Evolutionary conservation across 2,329 filamentous ascomycete genomes (phyloP).

Genomic region (Pestalotiopsis fici): DNA sequence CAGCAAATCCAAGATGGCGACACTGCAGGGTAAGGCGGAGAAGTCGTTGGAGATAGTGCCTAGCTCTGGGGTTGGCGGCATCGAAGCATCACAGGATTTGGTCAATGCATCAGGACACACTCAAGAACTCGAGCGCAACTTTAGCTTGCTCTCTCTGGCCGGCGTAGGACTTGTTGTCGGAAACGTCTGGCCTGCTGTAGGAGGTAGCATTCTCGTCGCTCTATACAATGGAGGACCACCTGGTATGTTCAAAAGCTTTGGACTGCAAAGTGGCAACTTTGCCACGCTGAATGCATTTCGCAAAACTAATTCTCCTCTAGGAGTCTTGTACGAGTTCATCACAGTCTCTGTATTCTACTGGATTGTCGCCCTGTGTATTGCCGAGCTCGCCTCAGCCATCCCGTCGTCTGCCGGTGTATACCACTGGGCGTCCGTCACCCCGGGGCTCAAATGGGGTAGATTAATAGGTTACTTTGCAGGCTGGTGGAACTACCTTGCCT

Average conservation of each 20-base stretch:
- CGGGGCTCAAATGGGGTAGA: slow-evolving; percentile 52
- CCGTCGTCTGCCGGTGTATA: slow-evolving; percentile 64
- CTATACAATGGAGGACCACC: slow-evolving; percentile 64
- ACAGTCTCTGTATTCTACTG: slow-evolving; percentile 54
- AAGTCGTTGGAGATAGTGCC: neutral
- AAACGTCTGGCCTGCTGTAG: slow-evolving; percentile 26
- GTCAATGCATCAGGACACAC: slow-evolving; percentile 12
- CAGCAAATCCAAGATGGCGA: neutral
- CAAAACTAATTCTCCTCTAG: slow-evolving; percentile 21
- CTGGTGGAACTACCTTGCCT: slow-evolving; percentile 47
- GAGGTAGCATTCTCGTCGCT: slow-evolving; percentile 42
- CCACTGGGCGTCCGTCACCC: slow-evolving; percentile 61
- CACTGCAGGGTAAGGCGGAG: neutral
- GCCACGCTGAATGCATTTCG: neutral
- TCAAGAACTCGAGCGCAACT: slow-evolving; percentile 10
- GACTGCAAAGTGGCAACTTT: neutral
- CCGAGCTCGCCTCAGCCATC: slow-evolving; percentile 61
- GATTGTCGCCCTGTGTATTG: slow-evolving; percentile 58
- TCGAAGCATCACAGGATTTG: neutral
- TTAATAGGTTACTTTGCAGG: slow-evolving; percentile 46
- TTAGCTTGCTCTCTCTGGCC: slow-evolving; percentile 10
- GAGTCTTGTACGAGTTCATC: slow-evolving; percentile 63
- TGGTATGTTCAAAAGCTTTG: neutral
- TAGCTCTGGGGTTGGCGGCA: neutral
- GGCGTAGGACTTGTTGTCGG: slow-evolving; percentile 14